phyloP scores from a whole-genome alignment of 2,329 filamentous ascomycete species.

The Hyphodiscus sp. region DNA sequence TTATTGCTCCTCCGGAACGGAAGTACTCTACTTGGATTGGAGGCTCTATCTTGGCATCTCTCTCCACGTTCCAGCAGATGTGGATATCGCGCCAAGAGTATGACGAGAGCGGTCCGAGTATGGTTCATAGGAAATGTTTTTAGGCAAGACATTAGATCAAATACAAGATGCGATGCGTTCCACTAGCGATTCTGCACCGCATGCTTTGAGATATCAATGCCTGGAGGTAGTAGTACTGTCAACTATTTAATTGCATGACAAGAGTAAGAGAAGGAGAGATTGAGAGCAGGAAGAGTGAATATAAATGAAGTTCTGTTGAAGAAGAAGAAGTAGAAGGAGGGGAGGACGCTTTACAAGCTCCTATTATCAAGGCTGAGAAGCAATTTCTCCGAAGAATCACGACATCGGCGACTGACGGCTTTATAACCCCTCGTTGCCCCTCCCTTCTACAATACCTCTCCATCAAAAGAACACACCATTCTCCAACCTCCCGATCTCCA shows the following conservation, averaged over 20 bases:
- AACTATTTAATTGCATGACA: too few species aligned
- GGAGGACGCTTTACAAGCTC: too few species aligned
- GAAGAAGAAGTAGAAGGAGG: too few species aligned
- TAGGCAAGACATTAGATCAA: too few species aligned
- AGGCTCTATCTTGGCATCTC: slow-evolving; percentile 98
- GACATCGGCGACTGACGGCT: not conserved
- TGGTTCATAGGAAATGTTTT: slow-evolving; percentile 99
- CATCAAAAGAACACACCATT: not conserved
- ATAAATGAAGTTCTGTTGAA: too few species aligned
- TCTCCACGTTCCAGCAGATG: slow-evolving; percentile 99
- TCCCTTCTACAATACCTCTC: not conserved
- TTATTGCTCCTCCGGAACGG: slow-evolving; percentile 98
- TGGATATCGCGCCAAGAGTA: slow-evolving; percentile 99
- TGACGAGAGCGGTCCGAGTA: slow-evolving; percentile 99
- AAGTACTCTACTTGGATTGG: slow-evolving; percentile 99
- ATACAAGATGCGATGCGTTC: too few species aligned
- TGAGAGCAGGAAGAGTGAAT: too few species aligned
- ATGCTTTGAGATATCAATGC: too few species aligned
- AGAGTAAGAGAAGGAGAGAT: too few species aligned
- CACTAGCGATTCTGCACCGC: too few species aligned
- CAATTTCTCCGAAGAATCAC: not conserved
- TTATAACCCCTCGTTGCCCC: not conserved
- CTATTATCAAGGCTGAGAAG: not conserved
- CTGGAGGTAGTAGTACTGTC: too few species aligned
- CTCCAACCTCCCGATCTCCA: not conserved